phyloP scores from a whole-genome alignment of 805 yeast species.

The Metschnikowia continentalis region DNA sequence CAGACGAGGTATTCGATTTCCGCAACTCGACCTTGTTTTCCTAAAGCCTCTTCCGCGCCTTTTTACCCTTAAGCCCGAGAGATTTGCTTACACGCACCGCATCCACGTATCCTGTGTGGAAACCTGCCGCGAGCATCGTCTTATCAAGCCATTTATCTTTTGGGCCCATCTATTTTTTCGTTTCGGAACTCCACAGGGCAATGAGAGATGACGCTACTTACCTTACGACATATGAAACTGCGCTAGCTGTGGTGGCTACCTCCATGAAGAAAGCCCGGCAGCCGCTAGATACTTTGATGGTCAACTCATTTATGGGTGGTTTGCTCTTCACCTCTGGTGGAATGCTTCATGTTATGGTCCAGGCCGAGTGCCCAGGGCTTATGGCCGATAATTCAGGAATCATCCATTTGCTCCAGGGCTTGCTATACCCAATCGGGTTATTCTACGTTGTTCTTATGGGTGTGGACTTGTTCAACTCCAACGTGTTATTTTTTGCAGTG shows the following conservation, averaged over 20 bases:
- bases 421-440: conserved; percentile 64
- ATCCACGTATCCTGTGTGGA: not conserved
- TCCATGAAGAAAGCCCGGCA: conserved; percentile 78
- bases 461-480: conserved; percentile 71
- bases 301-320: conserved; percentile 70
- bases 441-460: conserved; percentile 75
- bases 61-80: conserved; percentile 1
- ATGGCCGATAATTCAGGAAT: conserved; percentile 47
- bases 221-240: conserved; percentile 76
- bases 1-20: conserved; percentile 8
- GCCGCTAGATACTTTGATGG: conserved; percentile 50
- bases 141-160: not conserved
- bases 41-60: conserved; percentile 11
- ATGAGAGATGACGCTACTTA: conserved; percentile 36
- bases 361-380: conserved; percentile 47
- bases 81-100: not conserved
- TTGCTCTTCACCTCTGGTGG: conserved; percentile 68
- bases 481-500: conserved; percentile 65
- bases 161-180: not conserved
- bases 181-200: not conserved
- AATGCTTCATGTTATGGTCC: conserved; percentile 57
- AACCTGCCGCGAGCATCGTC: not conserved
- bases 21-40: conserved; percentile 10
- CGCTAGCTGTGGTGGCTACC: conserved; percentile 79
- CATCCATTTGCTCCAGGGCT: conserved; percentile 53